Evolutionary conservation across 352 stramenopile genomes (phyloP), one percentile per base, ranked within the genome.

Genomic region (Globisporangium megalacanthum): DNA sequence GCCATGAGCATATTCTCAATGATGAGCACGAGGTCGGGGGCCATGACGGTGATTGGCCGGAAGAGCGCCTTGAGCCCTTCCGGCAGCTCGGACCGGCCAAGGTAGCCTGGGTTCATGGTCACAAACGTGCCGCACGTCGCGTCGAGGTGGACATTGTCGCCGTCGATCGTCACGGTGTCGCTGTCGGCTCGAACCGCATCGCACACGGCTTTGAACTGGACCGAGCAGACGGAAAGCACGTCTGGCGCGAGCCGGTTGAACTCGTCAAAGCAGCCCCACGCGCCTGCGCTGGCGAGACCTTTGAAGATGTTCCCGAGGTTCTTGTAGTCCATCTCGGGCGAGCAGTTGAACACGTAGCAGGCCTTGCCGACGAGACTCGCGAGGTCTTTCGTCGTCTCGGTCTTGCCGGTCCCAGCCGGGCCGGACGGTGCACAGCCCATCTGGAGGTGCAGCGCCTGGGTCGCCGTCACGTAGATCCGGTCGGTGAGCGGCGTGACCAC

Each of bases 1-100:
- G 91, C 92, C 93, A 98, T 98, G 15, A 98, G 79, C 90, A 98
- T 98, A 59, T 98, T 98, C 72, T 98, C 95, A 57, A 90, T 98
- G 49, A 98, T 98, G 15, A 98, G 74, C 10, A 97, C 87, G n/a
- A 98, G 72, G 59, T 98, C 92, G 0, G 94, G 94, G 10, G 96
- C 87, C 90, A 98, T 98, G 31, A 98, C 91, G 1, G 92, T 98
- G 67, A 98, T 98, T 0, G 95, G 94, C 36, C 95, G 86, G 56
- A 98, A 98, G 0, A 98, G 72, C 9, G 91, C 90, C 70, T 98
- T 98, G 14, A 98, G 75, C 0, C 92, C 94, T 68, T 98, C 94
- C 0, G 95, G 95, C 1, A 98, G 77, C 70, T 98, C 94, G 3
- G 87, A 96, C 13, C 94, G 79, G 0, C 94, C 94, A 8, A 98